Conservation (phyloP, 192 early-diverging fungal species). For the Pecoramyces ruminantium region DNA sequence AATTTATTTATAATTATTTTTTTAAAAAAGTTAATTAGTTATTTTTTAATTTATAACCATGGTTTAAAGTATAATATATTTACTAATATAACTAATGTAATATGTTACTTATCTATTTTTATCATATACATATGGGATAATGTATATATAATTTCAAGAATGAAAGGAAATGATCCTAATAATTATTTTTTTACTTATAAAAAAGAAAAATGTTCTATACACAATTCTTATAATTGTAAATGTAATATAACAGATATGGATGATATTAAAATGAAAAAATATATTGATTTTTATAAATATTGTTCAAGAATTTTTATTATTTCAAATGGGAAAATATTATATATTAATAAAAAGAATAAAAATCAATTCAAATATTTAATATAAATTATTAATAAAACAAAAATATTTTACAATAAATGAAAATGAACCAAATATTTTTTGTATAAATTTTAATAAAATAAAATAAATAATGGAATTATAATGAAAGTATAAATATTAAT, state of each 20-base stretch:
- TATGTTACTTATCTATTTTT: background rate
- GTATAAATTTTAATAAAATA: too few species aligned
- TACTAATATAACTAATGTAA: too few species aligned
- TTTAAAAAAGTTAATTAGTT: background rate
- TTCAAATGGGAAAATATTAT: background rate
- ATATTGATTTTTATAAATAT: background rate
- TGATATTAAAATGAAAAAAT: background rate
- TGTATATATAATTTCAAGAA: background rate
- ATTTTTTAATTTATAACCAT: background rate
- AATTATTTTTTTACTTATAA: background rate
- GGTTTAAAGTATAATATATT: too few species aligned
- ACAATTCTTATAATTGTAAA: background rate
- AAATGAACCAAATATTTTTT: too few species aligned
- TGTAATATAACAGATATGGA: background rate
- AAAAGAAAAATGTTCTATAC: background rate
- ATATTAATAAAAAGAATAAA: too few species aligned
- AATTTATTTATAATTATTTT: too few species aligned
- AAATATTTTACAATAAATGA: too few species aligned
- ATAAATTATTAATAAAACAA: too few species aligned
- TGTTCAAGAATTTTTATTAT: background rate
- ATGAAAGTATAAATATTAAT: too few species aligned
- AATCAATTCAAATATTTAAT: too few species aligned
- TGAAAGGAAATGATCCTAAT: background rate
- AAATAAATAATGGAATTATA: too few species aligned
- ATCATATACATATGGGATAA: background rate